These are phyloP conservation scores for Pascua guehoae DNA, from an alignment of 1,284 basidiomycete species.

Conservation along the genomic window DNA sequence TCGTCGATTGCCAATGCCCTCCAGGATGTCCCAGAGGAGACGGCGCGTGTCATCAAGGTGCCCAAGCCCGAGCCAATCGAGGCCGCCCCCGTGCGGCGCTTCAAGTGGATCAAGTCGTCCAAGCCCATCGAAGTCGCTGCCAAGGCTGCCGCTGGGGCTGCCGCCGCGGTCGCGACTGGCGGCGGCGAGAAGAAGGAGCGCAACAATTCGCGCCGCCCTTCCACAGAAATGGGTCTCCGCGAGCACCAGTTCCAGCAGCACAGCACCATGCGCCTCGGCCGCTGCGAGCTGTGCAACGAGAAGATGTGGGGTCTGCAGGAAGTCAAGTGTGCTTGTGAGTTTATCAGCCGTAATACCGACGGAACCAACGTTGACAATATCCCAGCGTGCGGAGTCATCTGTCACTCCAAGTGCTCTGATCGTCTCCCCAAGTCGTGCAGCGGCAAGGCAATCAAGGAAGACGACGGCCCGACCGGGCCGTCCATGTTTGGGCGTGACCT, in stretches of 20 bases:
- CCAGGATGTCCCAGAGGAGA: slow-evolving; percentile 49
- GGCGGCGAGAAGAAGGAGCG: slow-evolving; percentile 13
- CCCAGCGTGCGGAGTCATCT: slow-evolving; percentile 51
- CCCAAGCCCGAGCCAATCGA: slow-evolving; percentile 51
- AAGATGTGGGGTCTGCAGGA: slow-evolving; percentile 97
- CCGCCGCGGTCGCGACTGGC: background rate
- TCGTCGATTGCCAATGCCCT: slow-evolving; percentile 45
- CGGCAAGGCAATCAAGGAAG: slow-evolving; percentile 21
- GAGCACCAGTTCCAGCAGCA: slow-evolving; percentile 88
- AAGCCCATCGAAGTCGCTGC: slow-evolving; percentile 19
- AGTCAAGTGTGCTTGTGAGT: slow-evolving; percentile 77
- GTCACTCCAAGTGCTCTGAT: slow-evolving; percentile 52
- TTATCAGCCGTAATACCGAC: too few species aligned
- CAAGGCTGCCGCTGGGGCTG: background rate
- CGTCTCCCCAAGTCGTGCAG: slow-evolving; percentile 46
- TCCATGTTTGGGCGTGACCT: slow-evolving; percentile 90
- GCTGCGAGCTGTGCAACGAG: slow-evolving; percentile 93
- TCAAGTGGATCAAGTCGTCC: slow-evolving; percentile 55
- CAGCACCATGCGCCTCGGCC: slow-evolving; percentile 79
- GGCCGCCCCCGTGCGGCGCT: slow-evolving; percentile 51
- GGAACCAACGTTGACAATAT: too few species aligned
- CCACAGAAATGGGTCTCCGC: slow-evolving; percentile 46
- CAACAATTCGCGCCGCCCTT: slow-evolving; percentile 26
- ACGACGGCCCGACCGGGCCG: slow-evolving; percentile 55
- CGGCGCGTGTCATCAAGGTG: slow-evolving; percentile 46